A percentile compares a stretch with the other conserved stretches of the same genome.
phyloP scores from a whole-genome alignment of 2,329 filamentous ascomycete species.

The Paecilomyces fulvus region DNA sequence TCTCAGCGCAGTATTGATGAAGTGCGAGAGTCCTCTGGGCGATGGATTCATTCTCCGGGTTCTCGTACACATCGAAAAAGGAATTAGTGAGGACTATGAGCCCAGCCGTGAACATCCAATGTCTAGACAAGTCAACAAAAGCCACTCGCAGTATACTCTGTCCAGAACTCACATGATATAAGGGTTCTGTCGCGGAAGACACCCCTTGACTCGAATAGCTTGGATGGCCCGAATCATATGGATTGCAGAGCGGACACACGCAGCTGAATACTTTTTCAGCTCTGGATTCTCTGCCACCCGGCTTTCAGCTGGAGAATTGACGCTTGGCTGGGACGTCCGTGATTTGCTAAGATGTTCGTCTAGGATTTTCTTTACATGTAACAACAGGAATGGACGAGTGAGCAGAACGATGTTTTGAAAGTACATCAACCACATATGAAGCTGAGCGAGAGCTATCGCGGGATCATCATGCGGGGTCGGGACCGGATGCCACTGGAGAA shows the following conservation, averaged over 20 bases:
- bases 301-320: constrained; percentile 9
- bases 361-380: constrained; percentile 12
- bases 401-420: constrained; percentile 56
- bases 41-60: constrained; percentile 38
- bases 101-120: constrained; percentile 49
- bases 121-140: constrained; percentile 27
- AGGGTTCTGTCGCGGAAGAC: constrained; percentile 46
- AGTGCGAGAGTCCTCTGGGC: constrained; percentile 39
- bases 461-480: constrained; percentile 31
- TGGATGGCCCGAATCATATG: constrained; percentile 44
- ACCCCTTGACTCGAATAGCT: constrained; percentile 35
- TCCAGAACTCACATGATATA: constrained; percentile 45
- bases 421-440: constrained; percentile 55
- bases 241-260: constrained; percentile 45
- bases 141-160: background rate
- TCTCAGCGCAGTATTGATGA: constrained; percentile 41
- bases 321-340: constrained; percentile 6
- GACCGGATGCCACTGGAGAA: constrained; percentile 46
- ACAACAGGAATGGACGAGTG: constrained; percentile 48
- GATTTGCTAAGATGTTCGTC: constrained; percentile 2
- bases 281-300: constrained; percentile 8
- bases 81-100: constrained; percentile 51
- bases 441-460: constrained; percentile 49
- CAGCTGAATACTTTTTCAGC: constrained; percentile 34
- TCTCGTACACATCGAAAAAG: constrained; percentile 44